Evolutionary conservation across 2,329 filamentous ascomycete species (phyloP).

Genomic region (Penicillium sp.): DNA sequence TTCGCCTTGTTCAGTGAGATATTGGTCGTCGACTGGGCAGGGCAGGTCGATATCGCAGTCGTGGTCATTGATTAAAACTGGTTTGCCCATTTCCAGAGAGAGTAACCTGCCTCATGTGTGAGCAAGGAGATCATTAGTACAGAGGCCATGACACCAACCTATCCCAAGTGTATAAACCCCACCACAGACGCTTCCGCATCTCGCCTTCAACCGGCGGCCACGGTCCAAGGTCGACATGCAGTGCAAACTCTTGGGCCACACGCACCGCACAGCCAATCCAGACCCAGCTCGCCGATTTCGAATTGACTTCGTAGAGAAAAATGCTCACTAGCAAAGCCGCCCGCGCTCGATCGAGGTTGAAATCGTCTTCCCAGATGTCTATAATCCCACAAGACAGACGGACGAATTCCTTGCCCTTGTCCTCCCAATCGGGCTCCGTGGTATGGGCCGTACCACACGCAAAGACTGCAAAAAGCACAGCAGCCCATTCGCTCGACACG

Average conservation of each 20-base stretch:
- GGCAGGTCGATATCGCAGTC: slow-evolving; percentile 84
- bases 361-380: slow-evolving; percentile 76
- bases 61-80: slow-evolving; percentile 75
- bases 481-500: slow-evolving; percentile 64
- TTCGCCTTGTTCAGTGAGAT: slow-evolving; percentile 48
- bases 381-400: slow-evolving; percentile 65
- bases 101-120: slow-evolving; percentile 51
- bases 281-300: slow-evolving; percentile 77
- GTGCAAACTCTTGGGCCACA: slow-evolving; percentile 74
- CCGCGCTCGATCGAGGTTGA: slow-evolving; percentile 69
- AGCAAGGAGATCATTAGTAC: slow-evolving; percentile 1
- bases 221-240: slow-evolving; percentile 69
- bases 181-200: slow-evolving; percentile 85
- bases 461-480: slow-evolving; percentile 75
- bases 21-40: slow-evolving; percentile 71
- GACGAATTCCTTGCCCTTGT: slow-evolving; percentile 60
- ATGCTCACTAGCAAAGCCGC: slow-evolving; percentile 68
- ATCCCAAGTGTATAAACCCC: slow-evolving; percentile 87
- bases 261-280: slow-evolving; percentile 78
- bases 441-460: slow-evolving; percentile 76
- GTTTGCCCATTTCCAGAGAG: slow-evolving; percentile 73
- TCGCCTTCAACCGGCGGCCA: slow-evolving; percentile 75
- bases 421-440: slow-evolving; percentile 52
- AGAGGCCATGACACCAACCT: slow-evolving; percentile 48
- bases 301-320: slow-evolving; percentile 78